Conservation (phyloP, 768 basidiomycete genomes). For the Mrakia frigida region DNA sequence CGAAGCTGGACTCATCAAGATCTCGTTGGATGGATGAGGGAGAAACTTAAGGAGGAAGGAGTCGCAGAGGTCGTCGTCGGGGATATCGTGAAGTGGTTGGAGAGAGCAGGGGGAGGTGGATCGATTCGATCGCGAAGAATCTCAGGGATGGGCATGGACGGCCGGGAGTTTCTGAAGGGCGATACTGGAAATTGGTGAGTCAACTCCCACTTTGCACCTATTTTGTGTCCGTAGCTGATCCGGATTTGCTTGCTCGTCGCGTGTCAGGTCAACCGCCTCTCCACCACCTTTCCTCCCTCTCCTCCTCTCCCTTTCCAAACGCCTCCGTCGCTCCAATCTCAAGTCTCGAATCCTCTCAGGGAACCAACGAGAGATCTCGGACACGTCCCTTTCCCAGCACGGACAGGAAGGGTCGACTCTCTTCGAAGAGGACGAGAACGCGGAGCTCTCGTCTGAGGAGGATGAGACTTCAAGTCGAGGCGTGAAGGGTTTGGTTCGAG, state of each 20-base stretch:
- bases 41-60: constrained; percentile 7
- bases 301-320: constrained; percentile 12
- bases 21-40: constrained; percentile 5
- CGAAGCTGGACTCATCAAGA: background rate
- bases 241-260: background rate
- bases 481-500: background rate
- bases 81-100: background rate
- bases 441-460: background rate
- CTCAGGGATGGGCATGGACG: background rate
- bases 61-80: background rate
- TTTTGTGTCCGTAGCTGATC: background rate
- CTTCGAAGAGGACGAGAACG: constrained; percentile 15
- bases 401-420: background rate
- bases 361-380: background rate
- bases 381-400: background rate
- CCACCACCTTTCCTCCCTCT: constrained; percentile 9
- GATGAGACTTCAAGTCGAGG: background rate
- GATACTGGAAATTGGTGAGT: constrained; percentile 6
- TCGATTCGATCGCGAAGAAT: background rate
- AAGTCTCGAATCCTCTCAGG: background rate
- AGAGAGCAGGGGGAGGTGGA: background rate
- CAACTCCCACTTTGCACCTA: background rate
- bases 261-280: background rate
- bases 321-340: constrained; percentile 4
- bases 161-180: background rate